A percentile compares a stretch with the other conserved stretches of the same genome.
These are phyloP conservation scores for Acacia concinna DNA, from an alignment of 331 rosid genomes.

Conservation along the genomic window DNA sequence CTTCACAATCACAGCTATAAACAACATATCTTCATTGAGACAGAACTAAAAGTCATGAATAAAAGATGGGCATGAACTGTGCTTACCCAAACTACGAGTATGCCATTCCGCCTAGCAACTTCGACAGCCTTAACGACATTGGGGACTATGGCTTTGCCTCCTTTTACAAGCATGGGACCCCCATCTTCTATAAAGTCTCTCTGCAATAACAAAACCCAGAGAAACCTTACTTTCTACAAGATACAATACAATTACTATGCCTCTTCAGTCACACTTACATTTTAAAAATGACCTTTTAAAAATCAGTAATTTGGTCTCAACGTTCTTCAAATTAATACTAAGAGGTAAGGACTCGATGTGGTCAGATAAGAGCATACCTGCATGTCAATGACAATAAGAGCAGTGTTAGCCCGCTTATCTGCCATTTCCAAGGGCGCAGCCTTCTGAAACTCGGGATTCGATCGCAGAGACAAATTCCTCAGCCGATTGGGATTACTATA, in stretches of 20 bases:
- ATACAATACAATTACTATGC: neutral
- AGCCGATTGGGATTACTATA: neutral
- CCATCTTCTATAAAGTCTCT: slow-evolving; percentile 64
- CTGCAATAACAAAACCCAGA: slow-evolving; percentile 43
- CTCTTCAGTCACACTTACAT: neutral
- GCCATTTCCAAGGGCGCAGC: slow-evolving; percentile 43
- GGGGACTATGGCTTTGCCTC: slow-evolving; percentile 73
- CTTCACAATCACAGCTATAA: neutral
- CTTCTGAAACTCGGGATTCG: slow-evolving; percentile 30
- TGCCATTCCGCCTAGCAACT: slow-evolving; percentile 65
- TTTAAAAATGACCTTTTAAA: neutral
- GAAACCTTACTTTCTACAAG: neutral
- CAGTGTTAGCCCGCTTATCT: slow-evolving; percentile 45
- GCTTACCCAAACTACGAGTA: slow-evolving; percentile 74
- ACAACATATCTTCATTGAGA: neutral
- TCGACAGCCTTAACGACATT: slow-evolving; percentile 64
- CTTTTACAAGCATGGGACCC: slow-evolving; percentile 45
- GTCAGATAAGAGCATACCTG: slow-evolving; percentile 49
- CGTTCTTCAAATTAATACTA: neutral
- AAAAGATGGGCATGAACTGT: neutral
- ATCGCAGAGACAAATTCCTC: slow-evolving; percentile 10
- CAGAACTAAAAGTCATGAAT: neutral
- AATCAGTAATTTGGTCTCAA: neutral
- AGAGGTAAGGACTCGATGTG: neutral
- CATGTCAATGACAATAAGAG: slow-evolving; percentile 78